Evolutionary conservation across 495 filamentous ascomycete genomes (phyloP).

Genomic region (Apiosordaria backusii): DNA sequence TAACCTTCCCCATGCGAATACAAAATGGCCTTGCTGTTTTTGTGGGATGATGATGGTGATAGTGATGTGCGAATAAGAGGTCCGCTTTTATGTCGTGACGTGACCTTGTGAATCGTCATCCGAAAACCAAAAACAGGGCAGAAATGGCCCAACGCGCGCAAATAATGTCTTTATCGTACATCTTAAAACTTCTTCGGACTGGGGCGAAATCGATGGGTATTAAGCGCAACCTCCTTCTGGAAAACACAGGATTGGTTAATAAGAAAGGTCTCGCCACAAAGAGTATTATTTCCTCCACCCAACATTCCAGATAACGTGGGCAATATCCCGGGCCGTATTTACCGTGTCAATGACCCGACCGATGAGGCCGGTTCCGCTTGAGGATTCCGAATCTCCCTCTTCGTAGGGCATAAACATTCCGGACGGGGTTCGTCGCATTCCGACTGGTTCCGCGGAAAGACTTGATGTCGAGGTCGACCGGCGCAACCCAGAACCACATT

Average conservation of each 20-base stretch:
- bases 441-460: constrained; percentile 42
- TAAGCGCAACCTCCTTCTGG: constrained; percentile 33
- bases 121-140: constrained; percentile 9
- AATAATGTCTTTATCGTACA: constrained; percentile 30
- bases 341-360: constrained; percentile 87
- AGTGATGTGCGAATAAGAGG: neutral
- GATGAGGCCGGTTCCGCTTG: constrained; percentile 55
- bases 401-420: constrained; percentile 88
- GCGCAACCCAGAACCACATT: constrained; percentile 25
- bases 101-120: neutral
- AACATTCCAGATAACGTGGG: constrained; percentile 96
- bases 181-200: constrained; percentile 25
- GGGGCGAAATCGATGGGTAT: constrained; percentile 30
- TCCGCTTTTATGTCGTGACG: constrained; percentile 4
- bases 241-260: constrained; percentile 37
- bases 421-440: constrained; percentile 67
- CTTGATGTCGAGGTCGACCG: constrained; percentile 37
- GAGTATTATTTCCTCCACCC: constrained; percentile 72
- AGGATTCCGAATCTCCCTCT: constrained; percentile 58
- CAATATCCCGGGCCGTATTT: constrained; percentile 94
- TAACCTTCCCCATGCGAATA: constrained; percentile 8
- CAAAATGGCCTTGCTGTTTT: constrained; percentile 6
- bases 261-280: constrained; percentile 27
- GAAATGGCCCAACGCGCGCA: constrained; percentile 9
- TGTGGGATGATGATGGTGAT: neutral